Evolutionary conservation across 116 monocot species (phyloP).

Genomic region (Posidonia oceanica): DNA sequence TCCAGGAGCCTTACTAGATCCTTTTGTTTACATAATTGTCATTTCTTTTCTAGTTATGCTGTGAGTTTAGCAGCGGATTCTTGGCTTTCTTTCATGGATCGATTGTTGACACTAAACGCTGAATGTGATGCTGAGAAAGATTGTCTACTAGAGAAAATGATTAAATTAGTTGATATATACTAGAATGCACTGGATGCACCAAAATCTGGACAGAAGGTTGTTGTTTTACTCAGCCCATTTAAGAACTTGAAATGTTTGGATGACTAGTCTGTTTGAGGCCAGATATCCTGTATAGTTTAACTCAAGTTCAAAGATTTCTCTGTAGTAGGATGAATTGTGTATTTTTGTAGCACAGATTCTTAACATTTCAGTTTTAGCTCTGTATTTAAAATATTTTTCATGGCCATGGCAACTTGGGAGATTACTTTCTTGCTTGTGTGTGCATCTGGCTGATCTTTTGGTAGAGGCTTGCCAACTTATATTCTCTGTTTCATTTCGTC

Average conservation of each 20-base stretch:
- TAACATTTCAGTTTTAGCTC: no score
- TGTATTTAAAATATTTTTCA: no score
- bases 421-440: no score
- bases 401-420: no score
- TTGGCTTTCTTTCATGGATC: constrained; percentile 53
- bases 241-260: neutral
- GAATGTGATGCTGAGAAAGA: constrained; percentile 19
- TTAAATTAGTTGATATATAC: constrained; percentile 44
- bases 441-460: no score
- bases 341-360: no score
- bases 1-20: neutral
- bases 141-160: constrained; percentile 19
- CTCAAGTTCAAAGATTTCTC: no score
- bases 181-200: constrained; percentile 62
- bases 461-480: no score
- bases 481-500: no score
- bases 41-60: constrained; percentile 20
- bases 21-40: neutral
- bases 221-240: neutral
- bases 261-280: neutral
- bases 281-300: no score
- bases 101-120: constrained; percentile 28
- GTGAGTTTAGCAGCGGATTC: constrained; percentile 30
- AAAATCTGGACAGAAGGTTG: constrained; percentile 50
- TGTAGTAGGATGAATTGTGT: no score